These are phyloP conservation scores for Pyrenophora seminiperda DNA, from an alignment of 2,329 filamentous ascomycete genomes.

Conservation along the genomic window DNA sequence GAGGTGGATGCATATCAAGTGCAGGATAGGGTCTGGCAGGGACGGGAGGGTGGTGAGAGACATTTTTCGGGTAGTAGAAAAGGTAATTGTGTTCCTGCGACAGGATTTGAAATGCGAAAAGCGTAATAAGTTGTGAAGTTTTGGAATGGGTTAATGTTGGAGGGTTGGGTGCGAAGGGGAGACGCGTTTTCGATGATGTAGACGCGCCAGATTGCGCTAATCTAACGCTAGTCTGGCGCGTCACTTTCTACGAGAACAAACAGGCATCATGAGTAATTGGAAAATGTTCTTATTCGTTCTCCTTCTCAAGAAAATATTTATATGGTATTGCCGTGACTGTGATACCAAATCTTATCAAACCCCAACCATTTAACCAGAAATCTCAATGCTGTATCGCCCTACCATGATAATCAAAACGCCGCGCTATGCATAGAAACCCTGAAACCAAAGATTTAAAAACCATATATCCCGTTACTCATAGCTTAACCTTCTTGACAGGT, in stretches of 20 bases:
- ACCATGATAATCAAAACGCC: slow-evolving; percentile 19
- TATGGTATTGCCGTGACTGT: too few species aligned
- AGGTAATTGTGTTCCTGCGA: neutral
- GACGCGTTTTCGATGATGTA: slow-evolving; percentile 16
- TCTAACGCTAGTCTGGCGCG: neutral
- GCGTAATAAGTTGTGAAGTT: neutral
- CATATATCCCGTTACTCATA: slow-evolving; percentile 22
- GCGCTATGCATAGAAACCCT: slow-evolving; percentile 24
- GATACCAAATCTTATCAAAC: too few species aligned
- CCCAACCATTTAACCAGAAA: too few species aligned
- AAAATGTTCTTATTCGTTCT: too few species aligned
- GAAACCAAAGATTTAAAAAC: too few species aligned
- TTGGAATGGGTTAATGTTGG: slow-evolving; percentile 1
- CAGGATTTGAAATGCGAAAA: neutral
- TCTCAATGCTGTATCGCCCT: neutral
- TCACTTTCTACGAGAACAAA: neutral
- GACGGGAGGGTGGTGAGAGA: neutral
- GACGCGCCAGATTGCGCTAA: slow-evolving; percentile 14
- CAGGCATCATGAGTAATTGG: too few species aligned
- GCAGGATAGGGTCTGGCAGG: slow-evolving; percentile 10
- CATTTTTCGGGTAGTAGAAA: neutral
- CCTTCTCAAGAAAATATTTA: too few species aligned
- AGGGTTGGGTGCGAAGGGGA: neutral
- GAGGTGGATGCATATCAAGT: slow-evolving; percentile 11
- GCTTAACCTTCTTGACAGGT: slow-evolving; percentile 43